These are phyloP conservation scores for Hemileccinum rubropunctum DNA, from an alignment of 768 basidiomycete species.

Conservation along the genomic window DNA sequence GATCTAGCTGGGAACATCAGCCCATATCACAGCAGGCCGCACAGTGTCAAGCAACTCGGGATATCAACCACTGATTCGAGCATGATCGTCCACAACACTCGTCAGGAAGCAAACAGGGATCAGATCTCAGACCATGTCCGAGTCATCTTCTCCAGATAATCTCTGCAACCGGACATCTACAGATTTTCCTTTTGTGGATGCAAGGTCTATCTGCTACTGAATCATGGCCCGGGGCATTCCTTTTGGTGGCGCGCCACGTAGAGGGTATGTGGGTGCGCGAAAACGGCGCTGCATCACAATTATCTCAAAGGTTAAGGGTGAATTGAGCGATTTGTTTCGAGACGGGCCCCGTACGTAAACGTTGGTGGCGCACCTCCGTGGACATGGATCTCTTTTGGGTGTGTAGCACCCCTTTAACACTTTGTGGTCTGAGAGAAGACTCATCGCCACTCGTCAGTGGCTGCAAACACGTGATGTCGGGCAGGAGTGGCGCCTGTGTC, in stretches of 20 bases:
- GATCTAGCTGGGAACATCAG: background rate
- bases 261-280: background rate
- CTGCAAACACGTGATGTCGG: slow-evolving; percentile 22
- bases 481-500: slow-evolving; percentile 21
- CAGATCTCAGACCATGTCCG: slow-evolving; percentile 4
- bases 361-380: slow-evolving; percentile 19
- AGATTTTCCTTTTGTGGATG: slow-evolving; percentile 7
- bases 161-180: background rate
- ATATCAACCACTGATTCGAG: background rate
- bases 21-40: background rate
- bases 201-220: background rate
- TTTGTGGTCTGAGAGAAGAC: slow-evolving; percentile 10
- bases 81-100: slow-evolving; percentile 7
- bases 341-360: slow-evolving; percentile 16
- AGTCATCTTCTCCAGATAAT: slow-evolving; percentile 3
- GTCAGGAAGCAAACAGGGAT: slow-evolving; percentile 3
- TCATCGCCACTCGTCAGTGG: slow-evolving; percentile 20
- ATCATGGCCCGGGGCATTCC: slow-evolving; percentile 6
- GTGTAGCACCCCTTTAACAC: background rate
- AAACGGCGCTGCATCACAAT: slow-evolving; percentile 2
- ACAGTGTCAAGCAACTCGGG: background rate
- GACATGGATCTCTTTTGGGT: slow-evolving; percentile 1
- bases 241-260: slow-evolving; percentile 15
- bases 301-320: slow-evolving; percentile 2
- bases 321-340: slow-evolving; percentile 5